A percentile compares a stretch with the other conserved stretches of the same genome.
phyloP scores from a whole-genome alignment of 78 protist genomes.

The Thecamonas trahens region DNA sequence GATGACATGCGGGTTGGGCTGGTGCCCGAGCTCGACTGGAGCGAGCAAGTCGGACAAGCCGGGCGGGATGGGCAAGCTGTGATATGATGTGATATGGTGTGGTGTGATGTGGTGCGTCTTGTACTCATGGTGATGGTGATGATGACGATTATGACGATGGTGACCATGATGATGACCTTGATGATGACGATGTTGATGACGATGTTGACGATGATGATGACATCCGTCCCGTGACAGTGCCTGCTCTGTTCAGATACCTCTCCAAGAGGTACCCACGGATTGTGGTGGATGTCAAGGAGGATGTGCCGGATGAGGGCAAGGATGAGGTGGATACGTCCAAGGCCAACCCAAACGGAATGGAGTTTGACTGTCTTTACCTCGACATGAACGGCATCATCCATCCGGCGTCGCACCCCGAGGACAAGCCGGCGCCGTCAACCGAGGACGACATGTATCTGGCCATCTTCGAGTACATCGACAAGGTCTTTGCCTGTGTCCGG shows the following conservation, averaged over 20 bases:
- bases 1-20: no score
- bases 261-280: conserved; percentile 77
- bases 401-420: conserved; percentile 90
- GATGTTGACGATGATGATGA: background rate
- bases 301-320: conserved; percentile 28
- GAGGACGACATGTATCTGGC: conserved; percentile 79
- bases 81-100: no score
- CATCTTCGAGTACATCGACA: conserved; percentile 88
- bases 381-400: conserved; percentile 99
- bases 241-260: conserved; percentile 86
- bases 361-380: conserved; percentile 95
- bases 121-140: background rate
- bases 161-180: background rate
- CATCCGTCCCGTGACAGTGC: no score
- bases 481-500: conserved; percentile 81
- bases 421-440: conserved; percentile 18
- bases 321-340: conserved; percentile 2
- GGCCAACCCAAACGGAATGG: conserved; percentile 75
- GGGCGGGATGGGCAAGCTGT: no score
- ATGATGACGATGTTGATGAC: background rate
- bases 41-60: no score
- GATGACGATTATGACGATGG: background rate
- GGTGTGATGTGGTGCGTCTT: no score
- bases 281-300: conserved; percentile 30
- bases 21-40: no score